Evolutionary conservation across 352 stramenopile genomes (phyloP).

Genomic region (Elongisporangium undulatum): DNA sequence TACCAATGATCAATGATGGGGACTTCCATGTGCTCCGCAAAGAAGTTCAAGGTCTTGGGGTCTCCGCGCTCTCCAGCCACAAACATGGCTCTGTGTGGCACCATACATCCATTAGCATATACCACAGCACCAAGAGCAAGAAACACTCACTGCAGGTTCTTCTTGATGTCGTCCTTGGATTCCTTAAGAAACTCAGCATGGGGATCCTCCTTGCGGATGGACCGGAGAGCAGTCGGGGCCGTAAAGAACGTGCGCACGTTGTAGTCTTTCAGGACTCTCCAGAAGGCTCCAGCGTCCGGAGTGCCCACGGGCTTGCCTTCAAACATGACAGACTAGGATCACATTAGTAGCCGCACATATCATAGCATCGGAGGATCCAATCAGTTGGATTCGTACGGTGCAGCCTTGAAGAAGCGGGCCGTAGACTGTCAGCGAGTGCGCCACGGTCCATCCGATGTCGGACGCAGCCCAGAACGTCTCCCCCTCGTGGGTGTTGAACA

Average conservation of each 20-base stretch:
- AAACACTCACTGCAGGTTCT: conserved; percentile 49
- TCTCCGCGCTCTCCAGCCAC: conserved; percentile 86
- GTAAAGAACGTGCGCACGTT: conserved; percentile 90
- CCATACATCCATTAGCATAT: not conserved
- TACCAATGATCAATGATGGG: conserved; percentile 83
- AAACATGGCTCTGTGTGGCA: conserved; percentile 55
- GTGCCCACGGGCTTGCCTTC: conserved; percentile 89
- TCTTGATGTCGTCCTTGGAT: conserved; percentile 35
- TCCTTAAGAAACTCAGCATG: conserved; percentile 44
- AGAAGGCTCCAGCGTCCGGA: conserved; percentile 83
- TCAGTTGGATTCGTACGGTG: conserved; percentile 24
- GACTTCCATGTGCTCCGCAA: conserved; percentile 53
- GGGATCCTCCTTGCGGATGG: conserved; percentile 85
- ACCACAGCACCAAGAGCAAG: conserved; percentile 7
- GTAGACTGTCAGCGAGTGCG: conserved; percentile 88
- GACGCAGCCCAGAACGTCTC: conserved; percentile 84
- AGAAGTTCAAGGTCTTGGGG: conserved; percentile 84
- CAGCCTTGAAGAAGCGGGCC: conserved; percentile 83
- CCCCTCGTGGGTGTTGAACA: conserved; percentile 61
- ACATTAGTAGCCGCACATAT: not conserved
- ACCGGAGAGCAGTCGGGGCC: conserved; percentile 88
- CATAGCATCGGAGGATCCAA: not conserved
- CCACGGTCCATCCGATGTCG: conserved; percentile 90
- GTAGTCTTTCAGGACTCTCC: conserved; percentile 82
- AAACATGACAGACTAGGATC: conserved; percentile 70